Conservation (phyloP, 176 grass and related monocot species). For the Carex kokanica region DNA sequence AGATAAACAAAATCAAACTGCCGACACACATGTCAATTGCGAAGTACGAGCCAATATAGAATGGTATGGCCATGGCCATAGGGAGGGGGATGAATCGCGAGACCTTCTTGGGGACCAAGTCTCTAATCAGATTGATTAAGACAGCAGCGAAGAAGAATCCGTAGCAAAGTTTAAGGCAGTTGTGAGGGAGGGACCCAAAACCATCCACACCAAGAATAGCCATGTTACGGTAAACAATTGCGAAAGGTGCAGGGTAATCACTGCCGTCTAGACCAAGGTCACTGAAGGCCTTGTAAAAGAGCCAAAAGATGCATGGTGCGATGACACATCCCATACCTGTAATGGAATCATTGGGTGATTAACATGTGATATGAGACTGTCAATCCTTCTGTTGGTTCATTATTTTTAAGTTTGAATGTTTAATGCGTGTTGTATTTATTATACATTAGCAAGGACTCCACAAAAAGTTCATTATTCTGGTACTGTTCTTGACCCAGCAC, state of each 20-base stretch:
- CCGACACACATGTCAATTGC: conserved; percentile 89
- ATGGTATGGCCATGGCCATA: conserved; percentile 95
- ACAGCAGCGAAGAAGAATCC: conserved; percentile 58
- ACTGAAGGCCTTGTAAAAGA: conserved; percentile 88
- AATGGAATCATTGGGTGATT: neutral
- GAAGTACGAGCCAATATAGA: conserved; percentile 76
- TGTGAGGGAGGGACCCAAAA: conserved; percentile 54
- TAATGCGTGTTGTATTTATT: neutral
- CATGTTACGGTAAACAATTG: conserved; percentile 87
- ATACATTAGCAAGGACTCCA: neutral
- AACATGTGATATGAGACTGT: neutral
- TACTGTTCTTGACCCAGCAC: neutral
- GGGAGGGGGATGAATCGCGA: conserved; percentile 70
- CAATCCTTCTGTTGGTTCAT: neutral
- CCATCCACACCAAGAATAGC: conserved; percentile 83
- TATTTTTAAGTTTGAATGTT: neutral
- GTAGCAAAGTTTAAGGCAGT: conserved; percentile 83
- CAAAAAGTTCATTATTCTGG: neutral
- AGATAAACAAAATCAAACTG: conserved; percentile 58
- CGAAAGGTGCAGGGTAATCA: conserved; percentile 78
- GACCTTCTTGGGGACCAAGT: conserved; percentile 45
- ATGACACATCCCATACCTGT: conserved; percentile 78
- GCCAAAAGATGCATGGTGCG: conserved; percentile 78
- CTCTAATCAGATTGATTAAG: conserved; percentile 56
- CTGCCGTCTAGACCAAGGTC: conserved; percentile 46